These are phyloP conservation scores for Jackrogersella minutella DNA, from an alignment of 495 filamentous ascomycete genomes.

Conservation along the genomic window DNA sequence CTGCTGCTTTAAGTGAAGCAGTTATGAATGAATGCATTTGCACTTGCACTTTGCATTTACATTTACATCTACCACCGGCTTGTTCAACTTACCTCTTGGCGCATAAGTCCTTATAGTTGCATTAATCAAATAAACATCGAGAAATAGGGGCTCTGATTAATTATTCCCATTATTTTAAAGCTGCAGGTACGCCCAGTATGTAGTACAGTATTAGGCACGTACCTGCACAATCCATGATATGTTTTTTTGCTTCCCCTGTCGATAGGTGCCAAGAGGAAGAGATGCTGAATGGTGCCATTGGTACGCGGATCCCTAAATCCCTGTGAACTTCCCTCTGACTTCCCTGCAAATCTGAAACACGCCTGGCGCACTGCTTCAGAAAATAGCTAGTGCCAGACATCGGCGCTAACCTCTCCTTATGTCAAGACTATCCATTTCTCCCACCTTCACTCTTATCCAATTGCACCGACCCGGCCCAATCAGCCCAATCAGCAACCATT, in stretches of 20 bases:
- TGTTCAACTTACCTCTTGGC: slow-evolving; percentile 5
- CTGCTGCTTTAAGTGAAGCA: slow-evolving; percentile 25
- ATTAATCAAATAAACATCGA: slow-evolving; percentile 1
- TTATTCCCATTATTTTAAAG: slow-evolving; percentile 1
- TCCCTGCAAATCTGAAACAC: slow-evolving; percentile 45
- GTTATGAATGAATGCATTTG: not conserved
- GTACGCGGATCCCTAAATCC: slow-evolving; percentile 35
- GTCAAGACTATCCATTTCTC: slow-evolving; percentile 30
- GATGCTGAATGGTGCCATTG: slow-evolving; percentile 34
- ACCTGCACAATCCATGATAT: slow-evolving; percentile 29
- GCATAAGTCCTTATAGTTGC: slow-evolving; percentile 7
- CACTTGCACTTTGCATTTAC: not conserved
- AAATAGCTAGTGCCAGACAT: slow-evolving; percentile 37
- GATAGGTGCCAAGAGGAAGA: slow-evolving; percentile 28
- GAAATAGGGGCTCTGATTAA: not conserved
- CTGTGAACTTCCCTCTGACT: slow-evolving; percentile 27
- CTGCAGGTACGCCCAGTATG: slow-evolving; percentile 25
- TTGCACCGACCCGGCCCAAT: slow-evolving; percentile 26
- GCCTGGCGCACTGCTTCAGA: slow-evolving; percentile 49
- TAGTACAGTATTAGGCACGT: slow-evolving; percentile 3
- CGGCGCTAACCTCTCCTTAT: slow-evolving; percentile 40
- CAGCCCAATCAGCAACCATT: slow-evolving; percentile 29
- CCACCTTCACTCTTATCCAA: slow-evolving; percentile 18
- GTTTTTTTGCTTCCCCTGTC: slow-evolving; percentile 16
- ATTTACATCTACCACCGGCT: no score